phyloP scores from a whole-genome alignment of 1,284 basidiomycete genomes.

The Papiliotrema terrestris region DNA sequence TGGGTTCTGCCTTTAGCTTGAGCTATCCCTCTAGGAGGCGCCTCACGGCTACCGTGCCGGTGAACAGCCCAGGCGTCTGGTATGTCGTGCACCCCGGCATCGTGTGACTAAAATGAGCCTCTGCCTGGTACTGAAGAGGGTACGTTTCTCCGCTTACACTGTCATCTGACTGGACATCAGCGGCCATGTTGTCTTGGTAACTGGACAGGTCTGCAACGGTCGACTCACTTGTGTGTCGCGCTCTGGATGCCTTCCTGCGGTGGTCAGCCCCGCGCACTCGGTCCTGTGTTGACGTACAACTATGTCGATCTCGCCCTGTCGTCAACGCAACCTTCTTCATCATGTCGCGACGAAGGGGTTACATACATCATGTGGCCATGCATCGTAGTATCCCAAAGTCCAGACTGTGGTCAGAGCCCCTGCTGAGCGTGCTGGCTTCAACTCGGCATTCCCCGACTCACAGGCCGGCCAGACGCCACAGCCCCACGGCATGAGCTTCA shows the following conservation, averaged over 20 bases:
- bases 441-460: constrained; percentile 15
- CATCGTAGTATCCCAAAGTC: constrained; percentile 38
- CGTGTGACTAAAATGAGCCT: constrained; percentile 27
- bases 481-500: constrained; percentile 69
- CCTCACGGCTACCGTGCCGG: constrained; percentile 27
- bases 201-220: neutral
- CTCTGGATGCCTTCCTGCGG: constrained; percentile 43
- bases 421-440: neutral
- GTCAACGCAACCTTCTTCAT: neutral
- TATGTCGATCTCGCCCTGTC: constrained; percentile 47
- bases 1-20: constrained; percentile 15
- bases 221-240: constrained; percentile 34
- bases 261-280: neutral
- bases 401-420: constrained; percentile 30
- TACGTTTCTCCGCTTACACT: constrained; percentile 20
- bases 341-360: neutral
- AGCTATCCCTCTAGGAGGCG: neutral
- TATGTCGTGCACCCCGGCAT: constrained; percentile 37
- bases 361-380: constrained; percentile 39
- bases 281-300: constrained; percentile 20
- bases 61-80: constrained; percentile 23
- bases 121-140: neutral
- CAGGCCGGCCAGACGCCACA: constrained; percentile 79
- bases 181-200: neutral
- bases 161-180: constrained; percentile 35